phyloP scores from a whole-genome alignment of 148 eudicot species.

The Rhododendron molle region DNA sequence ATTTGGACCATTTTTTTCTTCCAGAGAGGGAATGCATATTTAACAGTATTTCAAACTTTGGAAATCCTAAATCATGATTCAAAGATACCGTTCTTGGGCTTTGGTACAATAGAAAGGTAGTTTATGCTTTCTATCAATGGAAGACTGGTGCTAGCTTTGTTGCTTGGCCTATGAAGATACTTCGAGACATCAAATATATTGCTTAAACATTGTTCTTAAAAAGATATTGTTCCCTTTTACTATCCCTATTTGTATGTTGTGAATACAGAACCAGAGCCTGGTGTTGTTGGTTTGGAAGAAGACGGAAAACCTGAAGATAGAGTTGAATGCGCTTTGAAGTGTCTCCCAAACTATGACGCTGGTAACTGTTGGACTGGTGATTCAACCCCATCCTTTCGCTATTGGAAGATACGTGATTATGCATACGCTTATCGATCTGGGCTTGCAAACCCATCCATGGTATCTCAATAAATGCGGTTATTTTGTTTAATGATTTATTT shows the following conservation, averaged over 20 bases:
- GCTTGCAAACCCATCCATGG: conserved; percentile 77
- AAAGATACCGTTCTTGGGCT: no score
- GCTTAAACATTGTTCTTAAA: neutral
- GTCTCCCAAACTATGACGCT: conserved; percentile 72
- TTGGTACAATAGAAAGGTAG: no score
- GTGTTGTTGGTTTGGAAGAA: conserved; percentile 58
- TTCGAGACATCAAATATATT: neutral
- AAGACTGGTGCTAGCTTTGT: no score
- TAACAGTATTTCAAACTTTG: no score
- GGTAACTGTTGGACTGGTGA: conserved; percentile 45
- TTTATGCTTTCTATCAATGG: no score
- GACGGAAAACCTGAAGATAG: conserved; percentile 65
- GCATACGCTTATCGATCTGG: conserved; percentile 73
- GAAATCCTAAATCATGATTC: no score
- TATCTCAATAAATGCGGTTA: conserved; percentile 18
- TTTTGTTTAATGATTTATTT: neutral
- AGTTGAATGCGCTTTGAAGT: conserved; percentile 58
- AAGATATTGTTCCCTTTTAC: neutral
- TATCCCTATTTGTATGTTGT: conserved; percentile 14
- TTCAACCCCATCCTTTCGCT: conserved; percentile 49
- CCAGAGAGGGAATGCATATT: no score
- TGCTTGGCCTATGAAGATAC: no score
- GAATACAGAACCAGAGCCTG: conserved; percentile 57
- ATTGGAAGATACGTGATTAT: conserved; percentile 96
- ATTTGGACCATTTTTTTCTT: no score